Percentiles rank a stretch among this genome's conserved stretches.
Conservation (phyloP, 1,284 basidiomycete genomes). For the Sanguinoderma infundibulare region DNA sequence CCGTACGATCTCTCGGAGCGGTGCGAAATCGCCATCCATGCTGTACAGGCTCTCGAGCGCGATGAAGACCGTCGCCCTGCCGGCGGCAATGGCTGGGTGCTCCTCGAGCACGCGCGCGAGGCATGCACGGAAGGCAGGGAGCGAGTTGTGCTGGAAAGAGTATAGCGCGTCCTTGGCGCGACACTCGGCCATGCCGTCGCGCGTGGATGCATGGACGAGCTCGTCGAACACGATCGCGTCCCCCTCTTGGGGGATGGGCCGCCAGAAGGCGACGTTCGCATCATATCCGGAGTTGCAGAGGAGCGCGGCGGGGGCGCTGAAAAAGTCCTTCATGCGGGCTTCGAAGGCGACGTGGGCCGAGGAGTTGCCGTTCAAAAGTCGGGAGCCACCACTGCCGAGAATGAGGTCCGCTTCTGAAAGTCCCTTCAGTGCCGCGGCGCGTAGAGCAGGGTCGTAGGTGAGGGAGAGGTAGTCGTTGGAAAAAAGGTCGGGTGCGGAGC, state of each 20-base stretch:
- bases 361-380: constrained; percentile 76
- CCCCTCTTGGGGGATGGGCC: constrained; percentile 74
- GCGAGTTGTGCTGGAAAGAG: constrained; percentile 75
- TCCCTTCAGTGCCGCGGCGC: constrained; percentile 54
- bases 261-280: constrained; percentile 57
- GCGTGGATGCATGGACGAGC: constrained; percentile 88
- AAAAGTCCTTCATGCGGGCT: constrained; percentile 57
- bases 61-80: constrained; percentile 61
- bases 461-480: constrained; percentile 95
- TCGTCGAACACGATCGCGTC: constrained; percentile 87
- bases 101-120: constrained; percentile 42
- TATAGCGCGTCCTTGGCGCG: constrained; percentile 41
- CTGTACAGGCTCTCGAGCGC: constrained; percentile 65
- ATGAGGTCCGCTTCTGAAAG: constrained; percentile 56
- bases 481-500: constrained; percentile 61
- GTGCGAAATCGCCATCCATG: constrained; percentile 92
- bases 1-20: constrained; percentile 57
- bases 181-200: constrained; percentile 82
- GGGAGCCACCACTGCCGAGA: constrained; percentile 85
- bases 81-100: constrained; percentile 32
- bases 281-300: constrained; percentile 95
- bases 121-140: constrained; percentile 46
- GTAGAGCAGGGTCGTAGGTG: constrained; percentile 61
- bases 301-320: constrained; percentile 66
- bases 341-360: constrained; percentile 54